Conservation (phyloP, 352 stramenopile species). For the Phytophthora syringae region DNA sequence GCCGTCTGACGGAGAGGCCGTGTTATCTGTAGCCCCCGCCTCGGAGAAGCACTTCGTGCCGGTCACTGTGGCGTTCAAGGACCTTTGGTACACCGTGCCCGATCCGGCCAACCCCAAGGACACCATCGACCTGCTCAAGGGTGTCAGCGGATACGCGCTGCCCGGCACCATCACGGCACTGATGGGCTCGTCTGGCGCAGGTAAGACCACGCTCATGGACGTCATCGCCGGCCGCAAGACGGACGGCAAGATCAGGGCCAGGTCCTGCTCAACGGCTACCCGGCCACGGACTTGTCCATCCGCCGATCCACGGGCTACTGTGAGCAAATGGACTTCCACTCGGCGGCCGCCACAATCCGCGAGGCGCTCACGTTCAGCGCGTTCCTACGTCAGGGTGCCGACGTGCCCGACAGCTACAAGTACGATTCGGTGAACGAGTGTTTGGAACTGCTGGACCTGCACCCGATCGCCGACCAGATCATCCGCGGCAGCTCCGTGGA, state of each 20-base stretch:
- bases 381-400: slow-evolving; percentile 12
- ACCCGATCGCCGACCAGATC: slow-evolving; percentile 18
- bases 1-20: neutral
- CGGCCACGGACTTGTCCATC: slow-evolving; percentile 35
- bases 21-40: slow-evolving; percentile 9
- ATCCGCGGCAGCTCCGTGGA: slow-evolving; percentile 30
- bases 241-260: slow-evolving; percentile 18
- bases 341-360: slow-evolving; percentile 41
- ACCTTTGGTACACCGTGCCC: slow-evolving; percentile 22
- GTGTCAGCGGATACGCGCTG: slow-evolving; percentile 21
- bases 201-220: slow-evolving; percentile 31
- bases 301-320: slow-evolving; percentile 3
- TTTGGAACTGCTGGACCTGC: slow-evolving; percentile 38
- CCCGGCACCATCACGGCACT: slow-evolving; percentile 24
- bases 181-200: slow-evolving; percentile 25
- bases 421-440: slow-evolving; percentile 22
- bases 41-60: slow-evolving; percentile 16
- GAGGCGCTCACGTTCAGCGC: slow-evolving; percentile 46
- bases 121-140: slow-evolving; percentile 28
- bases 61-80: slow-evolving; percentile 23
- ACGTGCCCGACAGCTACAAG: slow-evolving; percentile 32
- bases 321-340: slow-evolving; percentile 11
- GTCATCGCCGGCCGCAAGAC: slow-evolving; percentile 28
- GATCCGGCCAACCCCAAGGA: slow-evolving; percentile 26
- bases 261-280: slow-evolving; percentile 17